phyloP scores from a whole-genome alignment of 805 yeast species.

The Jamesozyma jinghongensis region DNA sequence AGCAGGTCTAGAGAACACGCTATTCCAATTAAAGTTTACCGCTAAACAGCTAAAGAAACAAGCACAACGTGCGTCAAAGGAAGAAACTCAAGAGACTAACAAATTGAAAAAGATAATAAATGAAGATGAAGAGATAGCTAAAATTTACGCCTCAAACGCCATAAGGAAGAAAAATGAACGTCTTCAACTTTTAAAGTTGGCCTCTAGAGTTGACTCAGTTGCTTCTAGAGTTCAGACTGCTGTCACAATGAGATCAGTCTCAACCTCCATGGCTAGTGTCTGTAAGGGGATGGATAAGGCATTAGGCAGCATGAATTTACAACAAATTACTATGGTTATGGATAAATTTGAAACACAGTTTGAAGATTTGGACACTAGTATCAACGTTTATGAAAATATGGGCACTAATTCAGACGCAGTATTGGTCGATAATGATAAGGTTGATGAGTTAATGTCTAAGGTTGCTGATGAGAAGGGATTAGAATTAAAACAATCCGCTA shows the following conservation, averaged over 20 bases:
- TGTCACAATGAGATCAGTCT: conserved; percentile 92
- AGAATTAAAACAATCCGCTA: conserved; percentile 78
- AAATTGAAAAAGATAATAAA: conserved; percentile 61
- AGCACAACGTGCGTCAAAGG: conserved; percentile 84
- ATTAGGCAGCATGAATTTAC: conserved; percentile 89
- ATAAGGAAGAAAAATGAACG: conserved; percentile 85
- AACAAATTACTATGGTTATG: conserved; percentile 87
- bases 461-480: conserved; percentile 97
- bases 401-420: conserved; percentile 83
- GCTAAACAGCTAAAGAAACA: conserved; percentile 89
- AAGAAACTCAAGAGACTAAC: conserved; percentile 76
- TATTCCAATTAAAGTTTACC: conserved; percentile 53
- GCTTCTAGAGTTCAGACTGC: conserved; percentile 96
- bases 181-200: conserved; percentile 66
- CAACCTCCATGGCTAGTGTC: conserved; percentile 87
- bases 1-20: conserved; percentile 29
- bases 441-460: conserved; percentile 78
- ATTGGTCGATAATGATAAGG: conserved; percentile 91
- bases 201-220: conserved; percentile 91
- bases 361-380: conserved; percentile 89
- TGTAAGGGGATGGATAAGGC: conserved; percentile 96
- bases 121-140: conserved; percentile 71
- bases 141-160: conserved; percentile 90
- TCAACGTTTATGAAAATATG: conserved; percentile 86
- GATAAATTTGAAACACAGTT: conserved; percentile 94